Percentiles rank a stretch among this genome's conserved stretches.
Evolutionary conservation across 495 filamentous ascomycete genomes (phyloP).

Genomic region (Podospora appendiculata): DNA sequence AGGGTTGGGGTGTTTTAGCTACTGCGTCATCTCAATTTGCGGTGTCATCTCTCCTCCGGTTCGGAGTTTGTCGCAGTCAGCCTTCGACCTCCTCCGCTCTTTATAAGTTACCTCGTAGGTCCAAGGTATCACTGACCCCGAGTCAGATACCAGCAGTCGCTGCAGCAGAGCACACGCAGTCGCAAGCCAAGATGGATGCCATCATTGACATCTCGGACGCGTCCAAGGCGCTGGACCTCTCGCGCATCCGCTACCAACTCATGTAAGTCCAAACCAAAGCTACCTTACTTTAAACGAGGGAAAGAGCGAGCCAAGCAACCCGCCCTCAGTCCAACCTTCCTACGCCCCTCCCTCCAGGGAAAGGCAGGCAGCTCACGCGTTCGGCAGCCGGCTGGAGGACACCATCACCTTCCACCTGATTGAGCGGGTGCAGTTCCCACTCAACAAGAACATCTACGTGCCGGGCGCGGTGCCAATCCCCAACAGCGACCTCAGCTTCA

Average conservation of each 20-base stretch:
- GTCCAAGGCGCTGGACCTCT: constrained; percentile 77
- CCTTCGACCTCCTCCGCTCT: no score
- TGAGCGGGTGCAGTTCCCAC: constrained; percentile 93
- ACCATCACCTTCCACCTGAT: constrained; percentile 98
- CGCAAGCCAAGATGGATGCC: constrained; percentile 64
- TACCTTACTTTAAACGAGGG: constrained; percentile 1
- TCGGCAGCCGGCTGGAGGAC: constrained; percentile 82
- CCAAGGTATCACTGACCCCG: no score
- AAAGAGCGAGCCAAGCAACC: not conserved
- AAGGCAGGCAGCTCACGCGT: not conserved
- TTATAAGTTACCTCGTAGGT: no score
- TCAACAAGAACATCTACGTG: constrained; percentile 81
- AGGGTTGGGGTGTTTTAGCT: no score
- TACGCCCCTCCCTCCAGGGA: no score
- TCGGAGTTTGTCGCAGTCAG: no score
- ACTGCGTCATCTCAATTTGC: no score
- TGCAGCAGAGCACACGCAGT: no score
- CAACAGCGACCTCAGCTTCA: constrained; percentile 61
- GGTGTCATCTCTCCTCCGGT: no score
- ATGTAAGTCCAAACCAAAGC: constrained; percentile 52
- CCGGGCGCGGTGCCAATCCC: constrained; percentile 77
- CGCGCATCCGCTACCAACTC: constrained; percentile 90
- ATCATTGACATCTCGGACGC: constrained; percentile 81
- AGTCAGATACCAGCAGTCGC: no score
- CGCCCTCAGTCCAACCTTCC: no score